These are phyloP conservation scores for Pisolithus tinctorius DNA, from an alignment of 768 basidiomycete species.

Conservation along the genomic window DNA sequence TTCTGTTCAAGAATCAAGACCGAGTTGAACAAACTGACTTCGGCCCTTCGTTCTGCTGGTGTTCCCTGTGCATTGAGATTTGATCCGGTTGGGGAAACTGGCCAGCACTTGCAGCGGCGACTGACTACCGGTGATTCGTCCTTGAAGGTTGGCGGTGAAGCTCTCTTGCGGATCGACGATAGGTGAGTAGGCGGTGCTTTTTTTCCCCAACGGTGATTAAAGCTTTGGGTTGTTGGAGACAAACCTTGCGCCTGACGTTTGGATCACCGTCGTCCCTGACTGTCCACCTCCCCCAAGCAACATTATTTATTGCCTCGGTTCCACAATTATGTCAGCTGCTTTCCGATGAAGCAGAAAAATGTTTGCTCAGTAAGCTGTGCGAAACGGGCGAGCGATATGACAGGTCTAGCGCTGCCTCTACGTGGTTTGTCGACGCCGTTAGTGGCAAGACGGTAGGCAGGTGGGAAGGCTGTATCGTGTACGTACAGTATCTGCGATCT, in stretches of 20 bases:
- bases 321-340: slow-evolving; percentile 72
- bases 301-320: slow-evolving; percentile 63
- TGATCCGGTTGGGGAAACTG: slow-evolving; percentile 61
- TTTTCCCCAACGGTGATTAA: background rate
- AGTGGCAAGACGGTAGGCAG: slow-evolving; percentile 59
- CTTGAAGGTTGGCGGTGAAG: slow-evolving; percentile 60
- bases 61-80: slow-evolving; percentile 53
- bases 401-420: slow-evolving; percentile 32
- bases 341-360: slow-evolving; percentile 69
- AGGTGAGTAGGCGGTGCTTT: slow-evolving; percentile 33
- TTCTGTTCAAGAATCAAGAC: slow-evolving; percentile 59
- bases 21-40: slow-evolving; percentile 48
- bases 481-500: slow-evolving; percentile 24
- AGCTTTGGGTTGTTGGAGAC: slow-evolving; percentile 32
- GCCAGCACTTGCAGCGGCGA: slow-evolving; percentile 45
- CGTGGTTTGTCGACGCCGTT: slow-evolving; percentile 75
- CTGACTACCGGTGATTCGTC: slow-evolving; percentile 35
- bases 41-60: slow-evolving; percentile 45
- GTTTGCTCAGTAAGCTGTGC: slow-evolving; percentile 62
- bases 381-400: slow-evolving; percentile 58
- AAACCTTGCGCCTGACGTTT: slow-evolving; percentile 71
- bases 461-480: slow-evolving; percentile 79
- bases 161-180: slow-evolving; percentile 61
- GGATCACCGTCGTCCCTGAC: slow-evolving; percentile 66
- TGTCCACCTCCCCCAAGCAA: slow-evolving; percentile 79